Conservation (phyloP, 495 filamentous ascomycete species). For the Penicillium goetzii region DNA sequence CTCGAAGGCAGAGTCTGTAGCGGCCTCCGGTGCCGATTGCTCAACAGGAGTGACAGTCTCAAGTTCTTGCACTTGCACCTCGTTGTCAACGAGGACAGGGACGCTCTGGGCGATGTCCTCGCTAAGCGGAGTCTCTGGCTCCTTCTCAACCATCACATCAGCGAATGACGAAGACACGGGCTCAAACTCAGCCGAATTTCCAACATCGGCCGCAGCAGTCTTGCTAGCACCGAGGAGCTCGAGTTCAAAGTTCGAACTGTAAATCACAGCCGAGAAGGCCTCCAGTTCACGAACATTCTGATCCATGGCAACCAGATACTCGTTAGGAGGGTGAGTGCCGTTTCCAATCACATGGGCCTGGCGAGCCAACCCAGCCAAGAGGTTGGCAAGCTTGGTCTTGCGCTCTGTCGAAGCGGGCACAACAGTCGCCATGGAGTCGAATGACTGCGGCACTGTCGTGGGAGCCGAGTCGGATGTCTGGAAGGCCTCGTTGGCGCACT, state of each 20-base stretch:
- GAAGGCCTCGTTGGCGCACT: constrained; percentile 77
- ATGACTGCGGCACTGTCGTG: constrained; percentile 48
- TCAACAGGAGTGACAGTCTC: constrained; percentile 5
- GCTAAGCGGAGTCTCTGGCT: constrained; percentile 10
- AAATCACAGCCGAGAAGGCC: constrained; percentile 91
- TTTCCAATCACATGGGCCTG: constrained; percentile 90
- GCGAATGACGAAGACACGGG: constrained; percentile 27
- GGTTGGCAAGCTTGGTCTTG: constrained; percentile 82
- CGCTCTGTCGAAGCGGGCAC: constrained; percentile 42
- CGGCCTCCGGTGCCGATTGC: neutral
- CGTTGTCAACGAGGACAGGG: constrained; percentile 20
- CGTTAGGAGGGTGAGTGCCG: constrained; percentile 68
- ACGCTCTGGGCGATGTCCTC: constrained; percentile 17
- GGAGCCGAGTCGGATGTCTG: constrained; percentile 56
- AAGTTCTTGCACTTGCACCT: constrained; percentile 5
- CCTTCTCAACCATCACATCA: constrained; percentile 33
- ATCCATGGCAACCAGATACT: constrained; percentile 86
- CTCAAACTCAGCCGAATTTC: constrained; percentile 22
- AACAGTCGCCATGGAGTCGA: constrained; percentile 47
- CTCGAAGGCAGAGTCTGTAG: constrained; percentile 43
- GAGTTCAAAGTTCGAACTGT: constrained; percentile 88
- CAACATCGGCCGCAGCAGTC: constrained; percentile 13
- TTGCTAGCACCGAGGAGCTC: constrained; percentile 48
- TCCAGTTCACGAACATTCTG: constrained; percentile 78
- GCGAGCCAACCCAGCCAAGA: constrained; percentile 81